Percentiles rank a stretch among this genome's conserved stretches.
Conservation (phyloP, 2,329 filamentous ascomycete genomes). For the Hansfordia pulvinata region DNA sequence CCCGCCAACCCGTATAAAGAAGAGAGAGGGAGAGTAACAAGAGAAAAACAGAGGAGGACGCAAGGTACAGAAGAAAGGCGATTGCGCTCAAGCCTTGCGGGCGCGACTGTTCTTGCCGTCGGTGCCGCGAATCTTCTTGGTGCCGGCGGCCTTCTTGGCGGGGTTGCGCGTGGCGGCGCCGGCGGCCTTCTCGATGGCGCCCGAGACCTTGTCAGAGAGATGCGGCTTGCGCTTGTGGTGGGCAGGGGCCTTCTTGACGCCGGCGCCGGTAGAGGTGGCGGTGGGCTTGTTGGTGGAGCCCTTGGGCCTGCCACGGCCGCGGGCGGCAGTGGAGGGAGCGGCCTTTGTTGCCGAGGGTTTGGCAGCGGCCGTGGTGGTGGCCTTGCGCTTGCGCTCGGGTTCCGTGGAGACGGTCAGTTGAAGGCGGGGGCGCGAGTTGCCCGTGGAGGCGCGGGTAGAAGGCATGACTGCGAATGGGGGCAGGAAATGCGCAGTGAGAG, state of each 20-base stretch:
- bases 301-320: no score
- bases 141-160: slow-evolving; percentile 15
- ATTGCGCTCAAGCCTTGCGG: no score
- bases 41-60: no score
- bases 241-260: slow-evolving; percentile 8
- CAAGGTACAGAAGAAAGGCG: no score
- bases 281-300: slow-evolving; percentile 6
- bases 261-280: slow-evolving; percentile 4
- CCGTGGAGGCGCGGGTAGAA: slow-evolving; percentile 13
- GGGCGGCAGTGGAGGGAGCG: slow-evolving; percentile 3
- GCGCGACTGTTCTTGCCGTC: slow-evolving; percentile 11
- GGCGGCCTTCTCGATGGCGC: slow-evolving; percentile 12
- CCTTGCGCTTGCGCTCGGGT: slow-evolving; percentile 13
- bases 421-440: slow-evolving; percentile 13
- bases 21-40: no score
- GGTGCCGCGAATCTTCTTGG: slow-evolving; percentile 13
- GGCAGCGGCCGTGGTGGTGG: slow-evolving; percentile 3
- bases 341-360: slow-evolving; percentile 1
- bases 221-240: slow-evolving; percentile 15
- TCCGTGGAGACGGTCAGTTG: slow-evolving; percentile 10
- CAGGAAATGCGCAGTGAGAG: no score
- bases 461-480: slow-evolving; percentile 5
- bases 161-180: slow-evolving; percentile 11
- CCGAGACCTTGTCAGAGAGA: slow-evolving; percentile 13
- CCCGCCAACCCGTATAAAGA: no score